phyloP scores from a whole-genome alignment of 768 basidiomycete species.

The Amanita rimosa region DNA sequence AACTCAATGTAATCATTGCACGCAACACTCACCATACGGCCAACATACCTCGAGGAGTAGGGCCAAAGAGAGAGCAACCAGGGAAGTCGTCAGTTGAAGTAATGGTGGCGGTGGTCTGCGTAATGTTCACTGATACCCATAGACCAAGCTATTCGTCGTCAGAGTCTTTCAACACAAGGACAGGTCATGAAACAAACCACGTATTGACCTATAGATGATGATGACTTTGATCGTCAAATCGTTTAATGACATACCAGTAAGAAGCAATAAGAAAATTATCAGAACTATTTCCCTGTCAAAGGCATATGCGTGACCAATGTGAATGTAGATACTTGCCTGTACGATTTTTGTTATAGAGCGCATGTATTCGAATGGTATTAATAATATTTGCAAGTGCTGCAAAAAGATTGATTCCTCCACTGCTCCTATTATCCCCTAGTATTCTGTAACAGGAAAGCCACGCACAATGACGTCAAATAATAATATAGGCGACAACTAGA shows the following conservation, averaged over 20 bases:
- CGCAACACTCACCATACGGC: too few species aligned
- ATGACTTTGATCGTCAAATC: not conserved
- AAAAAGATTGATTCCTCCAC: not conserved
- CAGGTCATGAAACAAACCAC: not conserved
- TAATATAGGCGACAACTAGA: not conserved
- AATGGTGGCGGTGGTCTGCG: too few species aligned
- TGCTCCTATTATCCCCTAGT: not conserved
- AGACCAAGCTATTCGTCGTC: too few species aligned
- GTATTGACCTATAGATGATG: not conserved
- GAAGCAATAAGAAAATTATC: not conserved
- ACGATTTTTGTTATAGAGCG: not conserved
- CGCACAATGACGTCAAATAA: not conserved
- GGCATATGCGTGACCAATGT: not conserved
- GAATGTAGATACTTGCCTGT: not conserved
- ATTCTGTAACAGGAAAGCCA: not conserved
- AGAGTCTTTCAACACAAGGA: too few species aligned
- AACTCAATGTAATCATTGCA: too few species aligned
- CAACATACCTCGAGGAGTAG: too few species aligned
- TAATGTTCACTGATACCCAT: too few species aligned
- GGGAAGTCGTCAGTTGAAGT: too few species aligned
- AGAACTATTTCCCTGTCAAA: not conserved
- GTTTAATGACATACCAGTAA: not conserved
- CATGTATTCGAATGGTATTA: not conserved
- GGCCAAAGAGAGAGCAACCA: too few species aligned
- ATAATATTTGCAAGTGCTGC: not conserved